A percentile compares a stretch with the other conserved stretches of the same genome.
These are phyloP conservation scores for Catharanthus roseus DNA, from an alignment of 257 asterid species.

Conservation along the genomic window DNA sequence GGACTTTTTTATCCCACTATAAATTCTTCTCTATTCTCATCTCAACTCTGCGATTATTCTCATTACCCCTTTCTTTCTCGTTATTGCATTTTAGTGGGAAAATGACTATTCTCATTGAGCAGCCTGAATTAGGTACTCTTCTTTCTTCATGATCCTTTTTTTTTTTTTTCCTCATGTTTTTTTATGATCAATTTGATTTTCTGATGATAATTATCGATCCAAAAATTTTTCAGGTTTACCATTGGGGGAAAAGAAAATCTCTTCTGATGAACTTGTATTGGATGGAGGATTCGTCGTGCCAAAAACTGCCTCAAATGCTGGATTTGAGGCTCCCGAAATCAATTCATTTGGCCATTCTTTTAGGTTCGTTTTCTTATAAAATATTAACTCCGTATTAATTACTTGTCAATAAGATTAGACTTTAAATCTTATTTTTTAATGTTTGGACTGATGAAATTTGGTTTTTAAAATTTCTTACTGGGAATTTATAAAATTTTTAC, in stretches of 20 bases:
- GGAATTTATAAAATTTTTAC: too few relatives aligned
- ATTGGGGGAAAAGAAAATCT: constrained; percentile 28
- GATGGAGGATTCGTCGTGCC: constrained; percentile 50
- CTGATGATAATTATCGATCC: too few relatives aligned
- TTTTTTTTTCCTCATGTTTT: neutral
- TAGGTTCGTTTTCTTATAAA: constrained; percentile 25
- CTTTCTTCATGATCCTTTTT: neutral
- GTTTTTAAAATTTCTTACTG: too few relatives aligned
- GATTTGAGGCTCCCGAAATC: constrained; percentile 53
- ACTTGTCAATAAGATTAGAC: too few relatives aligned
- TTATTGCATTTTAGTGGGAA: constrained; percentile 9
- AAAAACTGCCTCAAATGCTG: constrained; percentile 16
- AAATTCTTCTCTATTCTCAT: constrained; percentile 25
- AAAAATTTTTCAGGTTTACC: constrained; percentile 26
- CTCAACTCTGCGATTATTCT: neutral
- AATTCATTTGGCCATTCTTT: constrained; percentile 61
- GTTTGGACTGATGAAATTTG: too few relatives aligned
- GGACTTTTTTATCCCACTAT: constrained; percentile 48
- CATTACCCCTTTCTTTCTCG: neutral
- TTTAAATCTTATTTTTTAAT: too few relatives aligned
- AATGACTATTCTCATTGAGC: constrained; percentile 61
- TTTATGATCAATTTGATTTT: too few relatives aligned
- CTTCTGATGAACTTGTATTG: constrained; percentile 36
- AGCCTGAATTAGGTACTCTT: constrained; percentile 39
- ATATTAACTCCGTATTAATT: too few relatives aligned